A percentile compares a stretch with the other conserved stretches of the same genome.
Evolutionary conservation across 305 asterid species (phyloP).

Genomic region (Nicotiana rustica): DNA sequence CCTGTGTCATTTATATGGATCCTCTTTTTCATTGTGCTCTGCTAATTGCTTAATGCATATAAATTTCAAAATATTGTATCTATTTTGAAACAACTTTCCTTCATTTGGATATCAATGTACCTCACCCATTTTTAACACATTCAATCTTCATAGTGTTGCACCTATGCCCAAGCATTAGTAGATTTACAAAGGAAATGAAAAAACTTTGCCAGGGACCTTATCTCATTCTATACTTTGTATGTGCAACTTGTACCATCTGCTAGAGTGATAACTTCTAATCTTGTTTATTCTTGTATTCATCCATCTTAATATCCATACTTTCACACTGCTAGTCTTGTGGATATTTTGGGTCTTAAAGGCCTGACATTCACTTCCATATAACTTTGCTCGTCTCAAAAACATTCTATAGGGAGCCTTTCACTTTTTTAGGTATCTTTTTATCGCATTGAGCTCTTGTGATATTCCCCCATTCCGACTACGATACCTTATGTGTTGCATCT

Average conservation of each 20-base stretch:
- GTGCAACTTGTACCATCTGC: neutral
- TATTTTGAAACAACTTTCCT: neutral
- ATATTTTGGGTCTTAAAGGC: neutral
- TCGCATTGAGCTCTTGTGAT: neutral
- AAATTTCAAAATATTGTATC: neutral
- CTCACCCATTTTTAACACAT: neutral
- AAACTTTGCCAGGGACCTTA: neutral
- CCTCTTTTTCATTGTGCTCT: neutral
- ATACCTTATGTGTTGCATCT: neutral
- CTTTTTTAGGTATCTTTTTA: neutral
- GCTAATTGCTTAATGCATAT: neutral
- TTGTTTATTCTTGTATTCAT: neutral
- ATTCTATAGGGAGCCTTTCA: neutral
- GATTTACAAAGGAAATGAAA: neutral
- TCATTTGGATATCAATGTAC: neutral
- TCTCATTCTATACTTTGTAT: neutral
- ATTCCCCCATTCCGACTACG: neutral
- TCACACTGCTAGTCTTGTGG: neutral
- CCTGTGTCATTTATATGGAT: neutral
- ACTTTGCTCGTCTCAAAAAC: neutral
- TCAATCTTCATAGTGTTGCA: neutral
- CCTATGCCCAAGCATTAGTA: neutral
- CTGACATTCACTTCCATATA: neutral
- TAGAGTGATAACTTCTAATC: neutral
- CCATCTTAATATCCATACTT: neutral